Evolutionary conservation across 2,329 filamentous ascomycete species (phyloP), one percentile per base, ranked within the genome.

Genomic region (Dothidotthia symphoricarpi): DNA sequence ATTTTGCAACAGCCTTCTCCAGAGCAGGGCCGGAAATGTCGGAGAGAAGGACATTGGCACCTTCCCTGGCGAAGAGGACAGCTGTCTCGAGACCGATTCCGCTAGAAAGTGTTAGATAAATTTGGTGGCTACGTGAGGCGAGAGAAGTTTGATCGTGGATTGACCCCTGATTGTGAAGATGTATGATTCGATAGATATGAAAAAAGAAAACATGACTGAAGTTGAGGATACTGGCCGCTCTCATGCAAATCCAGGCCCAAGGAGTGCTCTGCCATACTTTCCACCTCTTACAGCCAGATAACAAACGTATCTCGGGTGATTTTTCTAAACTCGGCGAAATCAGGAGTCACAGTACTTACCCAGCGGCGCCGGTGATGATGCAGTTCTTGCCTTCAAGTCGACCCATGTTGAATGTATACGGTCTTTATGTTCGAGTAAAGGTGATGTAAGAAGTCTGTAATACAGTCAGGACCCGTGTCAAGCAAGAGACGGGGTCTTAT

Each of bases 61-160:
- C 90, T 73, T 96, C 90, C 49, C 85, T 85, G 43, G 83, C 85
- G 62, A 96, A 95, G 42, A 95, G 85, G 53, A 96, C 90, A 39
- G 80, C 80, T 2, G 90, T 95, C 73, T 96, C 89, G 32, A 96
- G 85, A 51, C 90, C 90, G 61, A 96, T 96, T 61, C 90, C 90
- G 61, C 90, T 90, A 60, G 15, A 24, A 16, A 2, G 17, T 16
- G 50, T 65, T 44, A 64, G 56, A 22, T 10, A 12, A 36, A 13
- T 22, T 5, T 9, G 19, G 19, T 6, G 19, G 9, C 9, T 22
- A 9, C 9, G 19, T 6, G 19, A 22, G 19, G 9, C 19, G 19
- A 22, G 19, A 22, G 9, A 22, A 22, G 19, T 6, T 9, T 6
- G 19, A 22, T 22, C 5, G 19, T 9, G 9, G 19, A 22, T 5